Conservation (phyloP, 495 filamentous ascomycete genomes). For the Elaphomyces granulatus region DNA sequence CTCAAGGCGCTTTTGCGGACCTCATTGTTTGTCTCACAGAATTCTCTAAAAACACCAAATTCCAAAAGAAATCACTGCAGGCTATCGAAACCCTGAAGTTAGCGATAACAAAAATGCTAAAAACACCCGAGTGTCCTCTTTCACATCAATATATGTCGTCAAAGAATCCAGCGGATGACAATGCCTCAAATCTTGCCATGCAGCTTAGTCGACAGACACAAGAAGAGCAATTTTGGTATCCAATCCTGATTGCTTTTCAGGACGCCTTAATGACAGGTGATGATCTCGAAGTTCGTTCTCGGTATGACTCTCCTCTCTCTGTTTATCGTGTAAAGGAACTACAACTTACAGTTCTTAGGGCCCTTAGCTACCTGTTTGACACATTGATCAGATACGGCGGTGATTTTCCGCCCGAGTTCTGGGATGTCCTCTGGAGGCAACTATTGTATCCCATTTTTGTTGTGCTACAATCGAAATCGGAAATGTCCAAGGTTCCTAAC, state of each 20-base stretch:
- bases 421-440: slow-evolving; percentile 96
- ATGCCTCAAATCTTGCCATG: slow-evolving; percentile 32
- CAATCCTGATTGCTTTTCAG: slow-evolving; percentile 93
- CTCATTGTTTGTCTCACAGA: slow-evolving; percentile 91
- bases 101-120: slow-evolving; percentile 84
- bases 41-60: slow-evolving; percentile 94
- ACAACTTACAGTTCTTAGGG: too few species aligned
- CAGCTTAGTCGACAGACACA: slow-evolving; percentile 47
- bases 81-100: slow-evolving; percentile 91
- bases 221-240: slow-evolving; percentile 98
- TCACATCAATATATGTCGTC: slow-evolving; percentile 39
- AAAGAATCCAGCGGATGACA: slow-evolving; percentile 27
- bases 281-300: slow-evolving; percentile 88
- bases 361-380: slow-evolving; percentile 91
- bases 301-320: slow-evolving; percentile 20
- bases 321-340: too few species aligned
- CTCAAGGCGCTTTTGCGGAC: slow-evolving; percentile 92
- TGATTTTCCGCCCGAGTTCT: slow-evolving; percentile 86
- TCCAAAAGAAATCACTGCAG: slow-evolving; percentile 94
- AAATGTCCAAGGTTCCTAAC: slow-evolving; percentile 85
- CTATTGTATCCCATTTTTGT: slow-evolving; percentile 97
- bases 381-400: slow-evolving; percentile 79
- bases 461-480: slow-evolving; percentile 86
- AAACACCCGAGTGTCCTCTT: slow-evolving; percentile 88
- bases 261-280: slow-evolving; percentile 98